A percentile compares a stretch with the other conserved stretches of the same genome.
These are phyloP conservation scores for Kwoniella sp. DNA, from an alignment of 768 basidiomycete species.

Conservation along the genomic window DNA sequence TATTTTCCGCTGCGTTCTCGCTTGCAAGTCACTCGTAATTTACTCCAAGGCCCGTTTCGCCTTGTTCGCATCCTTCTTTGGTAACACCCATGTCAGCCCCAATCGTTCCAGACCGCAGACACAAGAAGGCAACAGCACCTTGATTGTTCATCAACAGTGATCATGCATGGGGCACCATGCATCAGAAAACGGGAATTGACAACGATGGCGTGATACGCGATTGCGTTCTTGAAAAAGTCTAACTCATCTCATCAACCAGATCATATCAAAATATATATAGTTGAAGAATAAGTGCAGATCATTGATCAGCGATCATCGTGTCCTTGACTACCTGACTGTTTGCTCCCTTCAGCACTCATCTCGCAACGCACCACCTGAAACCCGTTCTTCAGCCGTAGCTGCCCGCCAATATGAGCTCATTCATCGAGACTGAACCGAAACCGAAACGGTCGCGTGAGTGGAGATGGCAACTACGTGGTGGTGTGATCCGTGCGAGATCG, in stretches of 20 bases:
- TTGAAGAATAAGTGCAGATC: not conserved
- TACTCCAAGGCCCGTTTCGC: not conserved
- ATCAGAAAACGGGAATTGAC: not conserved
- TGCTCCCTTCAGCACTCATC: too few relatives aligned
- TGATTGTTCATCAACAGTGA: not conserved
- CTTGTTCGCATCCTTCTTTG: not conserved
- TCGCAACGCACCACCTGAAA: too few relatives aligned
- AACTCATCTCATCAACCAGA: not conserved
- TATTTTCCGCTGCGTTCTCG: too few relatives aligned
- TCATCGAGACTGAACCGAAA: not conserved
- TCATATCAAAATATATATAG: not conserved
- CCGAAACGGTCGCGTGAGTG: constrained; percentile 4
- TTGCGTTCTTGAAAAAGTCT: not conserved
- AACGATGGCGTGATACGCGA: constrained; percentile 2
- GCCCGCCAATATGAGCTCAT: not conserved
- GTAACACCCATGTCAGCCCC: too few relatives aligned
- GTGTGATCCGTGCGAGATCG: too few relatives aligned
- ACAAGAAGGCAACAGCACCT: too few relatives aligned
- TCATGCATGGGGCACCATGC: not conserved
- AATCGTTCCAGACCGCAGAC: not conserved
- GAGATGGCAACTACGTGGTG: too few relatives aligned
- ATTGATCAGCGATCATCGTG: too few relatives aligned
- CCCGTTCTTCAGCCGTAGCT: not conserved
- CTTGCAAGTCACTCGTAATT: not conserved
- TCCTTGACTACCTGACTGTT: too few relatives aligned